Base-by-base conservation (phyloP, 1,139 yeast species). In the Pichia sp. region DNA sequence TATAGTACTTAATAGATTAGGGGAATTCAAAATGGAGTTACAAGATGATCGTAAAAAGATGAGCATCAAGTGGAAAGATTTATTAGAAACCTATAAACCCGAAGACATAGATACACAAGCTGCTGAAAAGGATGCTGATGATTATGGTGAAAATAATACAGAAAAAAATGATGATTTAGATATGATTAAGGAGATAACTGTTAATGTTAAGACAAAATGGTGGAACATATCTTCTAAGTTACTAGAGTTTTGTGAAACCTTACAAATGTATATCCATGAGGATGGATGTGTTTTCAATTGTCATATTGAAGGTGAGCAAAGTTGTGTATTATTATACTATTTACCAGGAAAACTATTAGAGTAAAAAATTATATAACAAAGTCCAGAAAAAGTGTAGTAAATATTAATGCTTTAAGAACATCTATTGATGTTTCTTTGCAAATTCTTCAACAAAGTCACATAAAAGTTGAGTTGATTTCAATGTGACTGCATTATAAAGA, bases 401-500 rank as follows among this genome's bases (percentile, higher is more conserved):
- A 20, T 22, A 13, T 37, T 29, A 11, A 24, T 32, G n/a, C 26
- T 23, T 12, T 23, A 11, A 3, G 16, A 23, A 11, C 20, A 18
- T 11, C 52, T 56, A 61, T 50, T 58, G 46, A 49, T 70, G 63
- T 35, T 63, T 65, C 46, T 72, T 61, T 42, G 85, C 95, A 69
- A 89, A 92, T 44, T 77, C 73, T 26, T 72, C 68, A 45, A 88
- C 71, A 60, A 78, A 86, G 35, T 73, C 69, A 37, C 74, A 82
- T 57, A 89, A 72, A 46, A 71, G 62, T 52, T 82, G 72, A 26
- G 83, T 84, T 57, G 92, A 80, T 42, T 75, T 73, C 45, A 79
- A 70, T 11, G 81, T 65, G 42, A 92, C 86, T 15, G 97, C 97
- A 62, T 92, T 92, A 67, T 92, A 87, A 49, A 89, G 73, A 15